Conservation (phyloP, 495 filamentous ascomycete genomes). For the Mycothermus thermophilus region DNA sequence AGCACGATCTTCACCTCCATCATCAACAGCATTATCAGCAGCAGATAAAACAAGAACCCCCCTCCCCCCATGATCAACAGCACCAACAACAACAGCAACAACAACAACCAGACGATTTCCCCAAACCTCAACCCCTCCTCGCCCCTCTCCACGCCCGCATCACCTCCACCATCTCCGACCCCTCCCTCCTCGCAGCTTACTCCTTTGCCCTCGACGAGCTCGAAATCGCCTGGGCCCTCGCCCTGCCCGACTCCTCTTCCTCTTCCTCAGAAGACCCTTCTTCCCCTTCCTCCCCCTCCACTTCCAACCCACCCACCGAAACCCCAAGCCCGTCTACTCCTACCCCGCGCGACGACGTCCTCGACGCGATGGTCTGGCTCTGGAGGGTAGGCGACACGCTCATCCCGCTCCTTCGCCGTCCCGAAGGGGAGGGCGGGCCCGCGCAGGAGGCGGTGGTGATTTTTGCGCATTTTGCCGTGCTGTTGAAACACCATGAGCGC, state of each 20-base stretch:
- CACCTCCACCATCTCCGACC: neutral
- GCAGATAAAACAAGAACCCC: no score
- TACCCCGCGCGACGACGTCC: slow-evolving; percentile 13
- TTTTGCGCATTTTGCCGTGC: slow-evolving; percentile 22
- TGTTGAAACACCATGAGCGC: slow-evolving; percentile 19
- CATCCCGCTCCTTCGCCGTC: slow-evolving; percentile 22
- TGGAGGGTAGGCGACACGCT: slow-evolving; percentile 22
- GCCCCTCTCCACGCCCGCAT: slow-evolving; percentile 7
- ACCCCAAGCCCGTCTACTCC: no score
- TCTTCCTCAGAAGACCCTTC: no score
- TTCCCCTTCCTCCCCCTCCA: no score
- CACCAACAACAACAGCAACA: no score
- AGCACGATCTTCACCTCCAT: no score
- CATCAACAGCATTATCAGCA: no score
- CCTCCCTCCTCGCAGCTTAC: slow-evolving; percentile 10
- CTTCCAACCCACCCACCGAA: no score
- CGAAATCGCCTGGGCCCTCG: slow-evolving; percentile 10
- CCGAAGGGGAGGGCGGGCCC: no score
- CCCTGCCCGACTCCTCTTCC: slow-evolving; percentile 5
- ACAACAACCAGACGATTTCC: neutral
- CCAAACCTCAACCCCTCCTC: slow-evolving; percentile 1
- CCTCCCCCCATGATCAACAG: no score
- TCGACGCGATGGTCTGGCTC: slow-evolving; percentile 27
- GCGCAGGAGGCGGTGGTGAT: slow-evolving; percentile 24
- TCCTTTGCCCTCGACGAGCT: slow-evolving; percentile 19